Base-by-base conservation (phyloP, 1,139 yeast species). In the Taphrina flavorubra region DNA sequence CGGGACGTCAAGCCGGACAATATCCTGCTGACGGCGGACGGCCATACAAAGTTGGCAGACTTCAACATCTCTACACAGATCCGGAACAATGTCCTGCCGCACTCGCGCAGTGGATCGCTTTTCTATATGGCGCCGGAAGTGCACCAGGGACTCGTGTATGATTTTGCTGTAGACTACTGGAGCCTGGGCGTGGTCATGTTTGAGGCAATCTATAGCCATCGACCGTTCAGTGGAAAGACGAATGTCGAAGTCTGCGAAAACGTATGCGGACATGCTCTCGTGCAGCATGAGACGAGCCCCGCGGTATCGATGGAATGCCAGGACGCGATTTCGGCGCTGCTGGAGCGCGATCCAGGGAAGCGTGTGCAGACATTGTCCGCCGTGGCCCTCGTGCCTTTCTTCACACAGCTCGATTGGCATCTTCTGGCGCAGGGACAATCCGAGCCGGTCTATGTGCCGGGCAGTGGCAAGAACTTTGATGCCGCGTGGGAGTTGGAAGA, bases 91-190 rank as follows among this genome's bases (percentile, higher is more conserved):
- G 25, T 40, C 11, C 20, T 59, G 14, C 66, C 63, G 18, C 56
- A 58, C 11, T 72, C 71, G 1, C 46, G 64, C 11, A 89, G 90
- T 25, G 97, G 97, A 0, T 91, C 97, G 0, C 90, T 94, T 0
- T 94, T 89, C 75, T 91, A 91, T 75, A 87, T 91, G 85, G 96
- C 97, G 0, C 97, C 97, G 1, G 97, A 91, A 75, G 89, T 91
- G 63, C 77, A 74, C 63, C 83, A 83, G 69, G 55, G 60, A 16
- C n/a, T n/a, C 6, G 25, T 36, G 7, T 90, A 90, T 75, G 90
- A 89, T 62, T 86, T 83, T 69, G 82, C 84, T 47, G 94, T 91
- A 14, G 97, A 91, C 77, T 90, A 96, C 94, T 91, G 97, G 92
- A 89, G 96, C 0, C 80, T 91, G 39, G 97, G 97, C 0, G 88